Evolutionary conservation across 2,329 filamentous ascomycete species (phyloP), one percentile per base, ranked within the genome.

Genomic region (Neonectria punicea): DNA sequence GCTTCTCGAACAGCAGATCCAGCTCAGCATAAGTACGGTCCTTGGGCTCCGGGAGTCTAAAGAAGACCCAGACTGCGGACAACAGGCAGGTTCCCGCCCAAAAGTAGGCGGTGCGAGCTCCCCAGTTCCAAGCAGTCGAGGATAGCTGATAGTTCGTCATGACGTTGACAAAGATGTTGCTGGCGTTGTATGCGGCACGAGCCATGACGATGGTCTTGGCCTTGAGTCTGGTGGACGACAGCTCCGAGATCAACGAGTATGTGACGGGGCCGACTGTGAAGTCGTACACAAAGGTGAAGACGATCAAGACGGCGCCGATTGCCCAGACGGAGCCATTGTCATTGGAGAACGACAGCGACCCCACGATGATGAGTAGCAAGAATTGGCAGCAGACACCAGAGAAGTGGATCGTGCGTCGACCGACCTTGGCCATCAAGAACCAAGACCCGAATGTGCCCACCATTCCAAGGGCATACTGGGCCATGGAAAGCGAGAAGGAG

Each of bases 171-270:
- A 85, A 80, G 30, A 88, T 85, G 66, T 83, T 83, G 72, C 80
- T 80, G 11, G 85, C 77, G 54, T 87, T 79, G 60, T 79, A 78
- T 0, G 74, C 75, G 0, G 77, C 73, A 13, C 85, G 79, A 1
- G 85, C 83, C 53, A 88, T 76, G 3, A 86, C 84, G 13, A 87
- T 83, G 1, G 85, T 86, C 77, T 87, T 87, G 32, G 82, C 80
- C 65, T 85, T 84, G 41, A 88, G 81, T 9, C 86, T 81, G 1
- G 83, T 84, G 0, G 85, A 86, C 0, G 85, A 85, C 4, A 85
- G 80, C 68, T 88, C 86, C 0, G 85, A 82, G 11, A 87, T 71
- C 30, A 88, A 76, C 1, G 81, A 81, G 73, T 87, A 88, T 5
- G 83, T 83, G 8, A 87, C 81, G 0, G 86, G 86, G 0, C 86